These are phyloP conservation scores for Amylostereum chailletii DNA, from an alignment of 1,284 basidiomycete species.

Conservation along the genomic window DNA sequence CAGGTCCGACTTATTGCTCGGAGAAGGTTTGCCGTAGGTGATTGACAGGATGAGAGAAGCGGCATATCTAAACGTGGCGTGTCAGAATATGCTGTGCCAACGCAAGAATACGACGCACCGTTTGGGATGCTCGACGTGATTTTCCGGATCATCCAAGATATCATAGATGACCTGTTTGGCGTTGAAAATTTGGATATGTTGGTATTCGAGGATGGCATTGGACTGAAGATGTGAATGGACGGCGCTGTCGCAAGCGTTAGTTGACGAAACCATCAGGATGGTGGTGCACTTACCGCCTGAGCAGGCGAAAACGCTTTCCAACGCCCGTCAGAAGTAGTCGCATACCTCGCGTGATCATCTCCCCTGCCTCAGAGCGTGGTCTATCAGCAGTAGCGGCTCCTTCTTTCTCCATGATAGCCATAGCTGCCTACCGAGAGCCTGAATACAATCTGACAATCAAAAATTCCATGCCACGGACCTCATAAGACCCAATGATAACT, in stretches of 20 bases:
- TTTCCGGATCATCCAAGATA: conserved; percentile 36
- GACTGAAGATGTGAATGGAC: conserved; percentile 47
- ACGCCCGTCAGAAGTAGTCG: conserved; percentile 13
- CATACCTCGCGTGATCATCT: conserved; percentile 18
- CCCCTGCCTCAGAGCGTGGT: conserved; percentile 16
- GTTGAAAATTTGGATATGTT: conserved; percentile 34
- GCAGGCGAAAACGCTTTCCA: conserved; percentile 18
- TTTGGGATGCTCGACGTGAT: conserved; percentile 44
- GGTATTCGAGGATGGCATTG: conserved; percentile 35
- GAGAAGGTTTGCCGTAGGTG: conserved; percentile 52
- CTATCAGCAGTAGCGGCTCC: conserved; percentile 16
- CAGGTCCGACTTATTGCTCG: conserved; percentile 41
- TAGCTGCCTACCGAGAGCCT: not conserved
- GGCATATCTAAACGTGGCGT: conserved; percentile 36
- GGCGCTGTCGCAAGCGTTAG: conserved; percentile 19
- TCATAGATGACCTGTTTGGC: conserved; percentile 44
- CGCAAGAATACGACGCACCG: conserved; percentile 21
- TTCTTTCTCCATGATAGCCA: not conserved
- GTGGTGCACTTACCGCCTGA: not conserved
- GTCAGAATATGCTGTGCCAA: no score
- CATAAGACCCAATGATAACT: not conserved
- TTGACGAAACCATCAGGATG: not conserved
- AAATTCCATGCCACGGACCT: not conserved
- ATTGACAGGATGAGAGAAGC: conserved; percentile 56
- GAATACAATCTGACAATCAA: not conserved